Conservation (phyloP, 2,329 filamentous ascomycete species). For the Fusarium lyarnte region DNA sequence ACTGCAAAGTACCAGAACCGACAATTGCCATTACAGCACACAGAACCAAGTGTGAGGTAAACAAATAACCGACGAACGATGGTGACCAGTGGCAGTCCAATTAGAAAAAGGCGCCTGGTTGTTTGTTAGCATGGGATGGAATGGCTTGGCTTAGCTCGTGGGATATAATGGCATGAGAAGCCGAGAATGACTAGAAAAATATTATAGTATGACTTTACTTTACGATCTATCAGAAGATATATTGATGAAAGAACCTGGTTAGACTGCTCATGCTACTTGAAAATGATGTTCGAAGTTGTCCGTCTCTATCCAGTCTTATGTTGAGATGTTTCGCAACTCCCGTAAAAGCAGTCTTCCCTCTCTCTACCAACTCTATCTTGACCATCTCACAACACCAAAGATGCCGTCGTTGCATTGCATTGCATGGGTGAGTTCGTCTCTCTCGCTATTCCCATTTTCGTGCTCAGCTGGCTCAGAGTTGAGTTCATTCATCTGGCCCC, state of each 20-base stretch:
- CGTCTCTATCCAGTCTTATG: neutral
- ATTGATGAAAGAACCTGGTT: neutral
- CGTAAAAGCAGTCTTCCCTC: neutral
- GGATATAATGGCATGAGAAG: constrained; percentile 10
- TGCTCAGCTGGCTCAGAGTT: constrained; percentile 34
- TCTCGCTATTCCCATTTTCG: constrained; percentile 18
- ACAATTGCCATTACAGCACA: neutral
- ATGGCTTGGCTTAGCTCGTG: constrained; percentile 6
- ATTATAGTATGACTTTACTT: neutral
- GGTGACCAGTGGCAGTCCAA: neutral
- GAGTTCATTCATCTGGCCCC: constrained; percentile 33
- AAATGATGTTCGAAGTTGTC: neutral
- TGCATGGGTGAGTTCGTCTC: constrained; percentile 3
- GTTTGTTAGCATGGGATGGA: constrained; percentile 6
- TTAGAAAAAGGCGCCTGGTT: constrained; percentile 4
- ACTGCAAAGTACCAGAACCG: neutral
- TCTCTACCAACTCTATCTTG: neutral
- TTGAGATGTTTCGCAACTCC: neutral
- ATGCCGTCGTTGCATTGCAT: neutral
- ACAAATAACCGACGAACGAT: neutral
- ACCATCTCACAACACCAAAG: neutral
- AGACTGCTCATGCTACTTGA: neutral
- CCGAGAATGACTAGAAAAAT: constrained; percentile 1
- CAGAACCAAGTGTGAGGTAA: neutral
- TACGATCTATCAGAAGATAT: neutral